Percentiles rank a stretch among this genome's conserved stretches.
Evolutionary conservation across 441 rosid species (phyloP).

Genomic region (Gossypium gossypioides): DNA sequence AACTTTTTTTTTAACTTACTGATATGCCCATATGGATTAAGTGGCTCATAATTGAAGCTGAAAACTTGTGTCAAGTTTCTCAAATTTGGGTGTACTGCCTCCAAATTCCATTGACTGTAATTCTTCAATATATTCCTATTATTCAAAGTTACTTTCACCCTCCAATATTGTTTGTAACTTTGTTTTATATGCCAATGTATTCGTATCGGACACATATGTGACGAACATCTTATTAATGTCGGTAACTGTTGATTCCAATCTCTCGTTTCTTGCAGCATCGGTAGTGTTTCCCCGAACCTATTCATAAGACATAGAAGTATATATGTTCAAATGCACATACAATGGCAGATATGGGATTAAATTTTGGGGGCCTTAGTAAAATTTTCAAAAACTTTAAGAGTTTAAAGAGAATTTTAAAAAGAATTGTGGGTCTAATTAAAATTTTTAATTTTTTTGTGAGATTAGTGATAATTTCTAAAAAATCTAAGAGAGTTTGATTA

Average conservation of each 20-base stretch:
- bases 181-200: constrained; percentile 89
- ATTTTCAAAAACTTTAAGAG: no score
- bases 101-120: constrained; percentile 68
- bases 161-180: constrained; percentile 67
- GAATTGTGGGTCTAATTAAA: no score
- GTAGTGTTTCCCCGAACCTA: constrained; percentile 37
- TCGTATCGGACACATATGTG: constrained; percentile 67
- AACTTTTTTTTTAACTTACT: constrained; percentile 29
- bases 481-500: no score
- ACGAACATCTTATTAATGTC: constrained; percentile 42
- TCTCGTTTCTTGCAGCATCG: constrained; percentile 32
- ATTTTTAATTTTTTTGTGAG: no score
- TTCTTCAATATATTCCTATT: constrained; percentile 50
- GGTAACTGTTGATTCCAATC: constrained; percentile 26
- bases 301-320: background rate
- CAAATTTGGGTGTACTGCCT: constrained; percentile 62
- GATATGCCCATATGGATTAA: constrained; percentile 31
- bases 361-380: no score
- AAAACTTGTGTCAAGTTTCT: constrained; percentile 42
- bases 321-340: no score
- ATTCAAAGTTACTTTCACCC: constrained; percentile 60
- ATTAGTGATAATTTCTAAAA: no score
- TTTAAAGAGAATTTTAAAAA: no score
- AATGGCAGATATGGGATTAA: no score
- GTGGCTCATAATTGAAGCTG: constrained; percentile 67